Conservation (phyloP, 257 asterid genomes). For the Scutellaria galericulata region DNA sequence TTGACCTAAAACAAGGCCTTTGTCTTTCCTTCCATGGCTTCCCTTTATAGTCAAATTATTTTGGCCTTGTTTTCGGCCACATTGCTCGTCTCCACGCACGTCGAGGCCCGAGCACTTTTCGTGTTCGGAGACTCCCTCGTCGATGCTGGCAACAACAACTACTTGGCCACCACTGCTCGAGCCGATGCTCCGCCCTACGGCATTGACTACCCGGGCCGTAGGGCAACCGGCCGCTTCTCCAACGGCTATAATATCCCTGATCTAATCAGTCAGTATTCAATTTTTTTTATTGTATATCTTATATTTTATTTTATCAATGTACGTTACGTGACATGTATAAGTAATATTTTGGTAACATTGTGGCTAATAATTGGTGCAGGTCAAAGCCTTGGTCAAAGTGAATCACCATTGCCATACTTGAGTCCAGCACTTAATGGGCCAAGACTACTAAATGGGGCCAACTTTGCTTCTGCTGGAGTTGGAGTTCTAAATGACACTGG, state of each 20-base stretch:
- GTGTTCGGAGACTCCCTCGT: slow-evolving; percentile 73
- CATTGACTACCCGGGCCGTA: slow-evolving; percentile 57
- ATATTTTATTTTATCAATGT: too few relatives aligned
- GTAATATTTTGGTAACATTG: background rate
- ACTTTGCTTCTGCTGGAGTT: slow-evolving; percentile 82
- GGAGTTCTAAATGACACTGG: slow-evolving; percentile 84
- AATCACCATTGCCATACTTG: slow-evolving; percentile 61
- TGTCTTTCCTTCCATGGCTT: slow-evolving; percentile 31
- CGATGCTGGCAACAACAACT: slow-evolving; percentile 71
- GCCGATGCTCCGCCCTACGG: slow-evolving; percentile 74
- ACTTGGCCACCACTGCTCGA: slow-evolving; percentile 60
- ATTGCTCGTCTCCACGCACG: slow-evolving; percentile 20
- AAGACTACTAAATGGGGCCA: slow-evolving; percentile 63
- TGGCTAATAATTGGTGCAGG: slow-evolving; percentile 41
- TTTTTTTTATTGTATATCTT: background rate
- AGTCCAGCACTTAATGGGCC: slow-evolving; percentile 53
- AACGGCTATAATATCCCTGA: slow-evolving; percentile 70
- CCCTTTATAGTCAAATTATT: slow-evolving; percentile 25
- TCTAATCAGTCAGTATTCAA: slow-evolving; percentile 51
- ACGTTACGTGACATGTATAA: background rate
- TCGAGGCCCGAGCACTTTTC: slow-evolving; percentile 53
- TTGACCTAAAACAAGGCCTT: slow-evolving; percentile 20
- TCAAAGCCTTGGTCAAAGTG: slow-evolving; percentile 51
- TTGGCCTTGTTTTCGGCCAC: slow-evolving; percentile 28
- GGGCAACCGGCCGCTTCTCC: slow-evolving; percentile 68